Base-by-base conservation (phyloP, 2,329 filamentous ascomycete species). In the Tolypocladium tropicale region DNA sequence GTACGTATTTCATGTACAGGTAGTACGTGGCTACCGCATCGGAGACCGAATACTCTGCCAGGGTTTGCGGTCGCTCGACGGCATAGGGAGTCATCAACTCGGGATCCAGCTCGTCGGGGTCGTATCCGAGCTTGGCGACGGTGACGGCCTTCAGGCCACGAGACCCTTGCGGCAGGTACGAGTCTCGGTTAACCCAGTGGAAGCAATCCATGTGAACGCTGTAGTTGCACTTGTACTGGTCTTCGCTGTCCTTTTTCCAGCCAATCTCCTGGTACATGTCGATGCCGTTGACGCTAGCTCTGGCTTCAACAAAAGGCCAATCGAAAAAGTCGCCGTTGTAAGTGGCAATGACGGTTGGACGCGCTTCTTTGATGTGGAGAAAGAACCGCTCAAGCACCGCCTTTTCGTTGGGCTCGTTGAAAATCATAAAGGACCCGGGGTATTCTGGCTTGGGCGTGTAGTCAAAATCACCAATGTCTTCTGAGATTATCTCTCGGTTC, bases 301-400 rank as follows among this genome's bases (percentile, higher is more conserved):
- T 81, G 49, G 94, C 85, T 75, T 99, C 94, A 28, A 99, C 91
- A 68, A 95, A 99, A 0, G 94, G 93, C 94, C 94, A 99, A 86
- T 99, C 94, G 85, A 99, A 99, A 71, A 99, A 99, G 76, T 99
- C 94, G 76, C 94, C 94, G 90, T 99, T 99, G 80, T 99, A 99
- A n/a, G 94, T 99, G 37, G 95, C 93, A 70, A 99, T 99, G 56
- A 99, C 93, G 0, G 92, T 97, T 0, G 94, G 94, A 58, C 88
- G 84, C 1, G 91, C 90, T 70, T 96, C 90, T 67, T 99, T 97
- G 72, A 99, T 88, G 70, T 96, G 94, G 43, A 89, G 78, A 67
- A 99, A 97, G 74, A 99, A 99, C 18, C 94, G 81, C 67, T 97
- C 93, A 25, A 99, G 78, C 2, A 95, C 69, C 1, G 80, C 82